phyloP scores from a whole-genome alignment of 1,139 yeast genomes.

The Tardiomyces blankii region DNA sequence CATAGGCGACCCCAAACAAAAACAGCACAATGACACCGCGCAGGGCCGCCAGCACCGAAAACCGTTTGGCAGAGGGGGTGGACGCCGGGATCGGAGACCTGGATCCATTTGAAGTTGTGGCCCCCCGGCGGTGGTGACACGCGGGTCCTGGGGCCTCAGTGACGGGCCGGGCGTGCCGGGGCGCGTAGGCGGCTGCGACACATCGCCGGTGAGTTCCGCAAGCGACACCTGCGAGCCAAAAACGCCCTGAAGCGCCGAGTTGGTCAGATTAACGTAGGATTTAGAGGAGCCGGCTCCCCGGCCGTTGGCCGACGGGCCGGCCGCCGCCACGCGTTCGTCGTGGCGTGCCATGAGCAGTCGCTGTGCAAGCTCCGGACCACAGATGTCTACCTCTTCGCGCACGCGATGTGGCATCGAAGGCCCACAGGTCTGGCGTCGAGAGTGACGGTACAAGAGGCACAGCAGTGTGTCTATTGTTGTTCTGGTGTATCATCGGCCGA shows the following conservation, averaged over 20 bases:
- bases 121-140: slow-evolving; percentile 1
- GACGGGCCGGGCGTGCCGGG: slow-evolving; percentile 8
- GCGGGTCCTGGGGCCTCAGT: slow-evolving; percentile 2
- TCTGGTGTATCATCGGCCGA: no score
- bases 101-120: neutral
- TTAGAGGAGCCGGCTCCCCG: neutral
- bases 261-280: neutral
- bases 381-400: neutral
- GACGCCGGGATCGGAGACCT: slow-evolving; percentile 12
- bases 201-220: slow-evolving; percentile 28
- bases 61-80: slow-evolving; percentile 11
- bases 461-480: no score
- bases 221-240: slow-evolving; percentile 29
- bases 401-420: neutral
- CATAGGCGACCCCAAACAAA: slow-evolving; percentile 24
- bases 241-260: slow-evolving; percentile 23
- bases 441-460: no score
- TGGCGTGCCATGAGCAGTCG: neutral
- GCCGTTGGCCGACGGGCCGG: neutral
- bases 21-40: slow-evolving; percentile 16
- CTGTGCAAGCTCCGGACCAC: neutral
- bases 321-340: neutral
- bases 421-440: no score
- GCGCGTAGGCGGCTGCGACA: slow-evolving; percentile 2
- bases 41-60: slow-evolving; percentile 1